A percentile compares a stretch with the other conserved stretches of the same genome.
These are phyloP conservation scores for Cubamyces sp. DNA, from an alignment of 768 basidiomycete species.

Conservation along the genomic window DNA sequence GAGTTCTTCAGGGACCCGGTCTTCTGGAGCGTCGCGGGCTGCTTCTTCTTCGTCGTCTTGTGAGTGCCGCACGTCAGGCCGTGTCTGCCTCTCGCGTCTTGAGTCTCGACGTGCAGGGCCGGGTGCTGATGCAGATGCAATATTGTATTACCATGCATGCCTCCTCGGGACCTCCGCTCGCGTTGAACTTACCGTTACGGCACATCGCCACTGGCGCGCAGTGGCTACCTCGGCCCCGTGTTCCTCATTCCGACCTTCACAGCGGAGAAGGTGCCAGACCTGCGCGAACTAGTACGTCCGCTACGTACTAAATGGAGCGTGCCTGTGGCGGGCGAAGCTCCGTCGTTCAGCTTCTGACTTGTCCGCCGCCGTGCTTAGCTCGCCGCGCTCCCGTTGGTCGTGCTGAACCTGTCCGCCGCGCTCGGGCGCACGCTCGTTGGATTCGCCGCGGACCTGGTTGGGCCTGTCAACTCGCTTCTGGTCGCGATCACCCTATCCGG, in stretches of 20 bases:
- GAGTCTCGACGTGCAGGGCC: background rate
- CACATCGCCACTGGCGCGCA: slow-evolving; percentile 5
- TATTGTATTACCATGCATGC: no score
- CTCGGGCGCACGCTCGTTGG: slow-evolving; percentile 28
- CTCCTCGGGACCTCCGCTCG: no score
- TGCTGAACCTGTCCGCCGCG: slow-evolving; percentile 29
- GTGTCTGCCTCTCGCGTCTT: background rate
- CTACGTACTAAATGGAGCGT: background rate
- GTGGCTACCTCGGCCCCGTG: slow-evolving; percentile 28
- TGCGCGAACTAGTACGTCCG: slow-evolving; percentile 18
- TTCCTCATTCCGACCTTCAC: slow-evolving; percentile 28
- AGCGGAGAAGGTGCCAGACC: slow-evolving; percentile 16
- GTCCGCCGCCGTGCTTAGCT: slow-evolving; percentile 7
- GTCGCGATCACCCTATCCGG: slow-evolving; percentile 26
- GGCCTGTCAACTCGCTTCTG: slow-evolving; percentile 29
- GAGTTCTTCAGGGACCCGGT: slow-evolving; percentile 27
- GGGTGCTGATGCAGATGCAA: no score
- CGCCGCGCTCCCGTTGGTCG: slow-evolving; percentile 21
- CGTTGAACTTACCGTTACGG: no score
- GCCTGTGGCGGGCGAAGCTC: background rate
- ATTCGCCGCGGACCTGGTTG: slow-evolving; percentile 27
- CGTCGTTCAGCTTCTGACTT: background rate
- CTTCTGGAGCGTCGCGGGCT: slow-evolving; percentile 29
- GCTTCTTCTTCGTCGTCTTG: slow-evolving; percentile 30
- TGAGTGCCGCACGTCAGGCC: slow-evolving; percentile 3